Conservation (phyloP, 139 green algal species). For the Chlorella vulgaris region DNA sequence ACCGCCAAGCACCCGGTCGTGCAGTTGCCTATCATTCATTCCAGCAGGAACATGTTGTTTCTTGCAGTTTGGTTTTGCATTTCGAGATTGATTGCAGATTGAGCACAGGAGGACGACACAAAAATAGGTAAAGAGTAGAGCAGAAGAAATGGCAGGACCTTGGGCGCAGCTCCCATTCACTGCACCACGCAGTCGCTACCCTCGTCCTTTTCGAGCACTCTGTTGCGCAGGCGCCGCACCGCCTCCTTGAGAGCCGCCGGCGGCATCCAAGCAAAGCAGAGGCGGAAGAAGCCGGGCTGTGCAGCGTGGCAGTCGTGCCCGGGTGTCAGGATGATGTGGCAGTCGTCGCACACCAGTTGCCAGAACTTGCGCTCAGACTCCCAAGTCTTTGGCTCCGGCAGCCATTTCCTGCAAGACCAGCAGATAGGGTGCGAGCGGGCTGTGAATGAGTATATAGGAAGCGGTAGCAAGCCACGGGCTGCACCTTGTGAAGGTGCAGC, state of each 20-base stretch:
- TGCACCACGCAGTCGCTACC: background rate
- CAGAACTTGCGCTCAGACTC: constrained; percentile 68
- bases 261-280: constrained; percentile 78
- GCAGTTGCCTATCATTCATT: too few relatives aligned
- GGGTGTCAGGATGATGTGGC: constrained; percentile 44
- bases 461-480: too few relatives aligned
- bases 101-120: background rate
- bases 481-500: too few relatives aligned
- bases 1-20: too few relatives aligned
- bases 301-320: constrained; percentile 64
- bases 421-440: background rate
- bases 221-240: constrained; percentile 39
- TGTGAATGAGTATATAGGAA: background rate
- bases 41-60: too few relatives aligned
- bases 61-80: too few relatives aligned
- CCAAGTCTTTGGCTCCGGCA: constrained; percentile 56
- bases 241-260: constrained; percentile 48
- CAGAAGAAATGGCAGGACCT: too few relatives aligned
- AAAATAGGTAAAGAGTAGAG: too few relatives aligned
- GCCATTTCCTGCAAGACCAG: constrained; percentile 17
- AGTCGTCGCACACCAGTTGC: constrained; percentile 49
- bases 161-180: too few relatives aligned
- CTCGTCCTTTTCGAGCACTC: background rate
- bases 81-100: too few relatives aligned
- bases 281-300: constrained; percentile 77